Conservation (phyloP, 2,329 filamentous ascomycete genomes). For the Ceratocystis ficicola region DNA sequence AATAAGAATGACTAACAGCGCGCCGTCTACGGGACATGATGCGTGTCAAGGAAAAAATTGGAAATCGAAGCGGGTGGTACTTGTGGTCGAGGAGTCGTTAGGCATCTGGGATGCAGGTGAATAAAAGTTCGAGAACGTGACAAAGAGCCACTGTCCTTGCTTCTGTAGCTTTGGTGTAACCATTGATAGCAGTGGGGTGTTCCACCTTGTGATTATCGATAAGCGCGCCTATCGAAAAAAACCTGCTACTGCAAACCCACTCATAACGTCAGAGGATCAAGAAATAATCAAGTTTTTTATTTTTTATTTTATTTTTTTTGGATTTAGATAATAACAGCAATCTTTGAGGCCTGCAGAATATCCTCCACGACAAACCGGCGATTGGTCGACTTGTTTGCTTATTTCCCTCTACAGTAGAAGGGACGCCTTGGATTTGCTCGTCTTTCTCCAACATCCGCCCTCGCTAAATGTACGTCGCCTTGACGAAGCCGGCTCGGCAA, state of each 20-base stretch:
- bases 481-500: conserved; percentile 11
- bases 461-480: conserved; percentile 19
- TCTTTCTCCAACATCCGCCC: not conserved
- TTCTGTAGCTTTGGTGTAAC: not conserved
- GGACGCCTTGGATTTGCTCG: not conserved
- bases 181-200: not conserved
- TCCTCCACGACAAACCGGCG: no score
- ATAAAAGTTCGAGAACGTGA: not conserved
- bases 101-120: no score
- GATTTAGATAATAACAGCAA: not conserved
- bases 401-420: no score
- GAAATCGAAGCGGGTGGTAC: no score
- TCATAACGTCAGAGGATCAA: conserved; percentile 11
- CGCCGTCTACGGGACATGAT: not conserved
- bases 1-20: not conserved
- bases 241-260: conserved; percentile 12
- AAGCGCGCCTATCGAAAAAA: conserved; percentile 14
- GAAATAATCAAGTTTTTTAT: conserved; percentile 1
- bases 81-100: no score
- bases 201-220: conserved; percentile 25
- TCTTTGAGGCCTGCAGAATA: not conserved
- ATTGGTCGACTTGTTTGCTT: no score
- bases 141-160: not conserved
- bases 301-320: not conserved
- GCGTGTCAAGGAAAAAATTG: not conserved